A percentile compares a stretch with the other conserved stretches of the same genome.
These are phyloP conservation scores for Glonium stellatum DNA, from an alignment of 495 filamentous ascomycete species.

Conservation along the genomic window DNA sequence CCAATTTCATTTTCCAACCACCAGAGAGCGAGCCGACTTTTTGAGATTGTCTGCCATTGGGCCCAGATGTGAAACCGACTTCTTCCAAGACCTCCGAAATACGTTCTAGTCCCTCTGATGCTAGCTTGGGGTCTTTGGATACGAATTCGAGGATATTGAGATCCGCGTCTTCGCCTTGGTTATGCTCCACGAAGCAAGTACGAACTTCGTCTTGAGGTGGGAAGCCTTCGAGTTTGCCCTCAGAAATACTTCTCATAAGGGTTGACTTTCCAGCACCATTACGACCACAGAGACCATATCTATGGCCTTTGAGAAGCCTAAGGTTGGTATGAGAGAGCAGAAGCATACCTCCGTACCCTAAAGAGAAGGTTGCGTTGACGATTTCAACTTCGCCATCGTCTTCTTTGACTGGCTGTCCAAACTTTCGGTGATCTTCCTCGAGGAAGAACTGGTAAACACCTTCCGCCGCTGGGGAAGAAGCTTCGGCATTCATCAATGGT, in stretches of 20 bases:
- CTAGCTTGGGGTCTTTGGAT: slow-evolving; percentile 72
- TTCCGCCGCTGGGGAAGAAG: slow-evolving; percentile 54
- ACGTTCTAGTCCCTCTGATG: slow-evolving; percentile 63
- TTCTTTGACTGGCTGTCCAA: slow-evolving; percentile 72
- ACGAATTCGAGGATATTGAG: slow-evolving; percentile 91
- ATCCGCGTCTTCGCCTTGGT: slow-evolving; percentile 93
- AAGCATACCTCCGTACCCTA: slow-evolving; percentile 98
- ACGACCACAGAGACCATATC: slow-evolving; percentile 92
- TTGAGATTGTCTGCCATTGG: slow-evolving; percentile 78
- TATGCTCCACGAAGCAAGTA: slow-evolving; percentile 98
- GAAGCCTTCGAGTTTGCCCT: slow-evolving; percentile 94
- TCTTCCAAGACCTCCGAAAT: slow-evolving; percentile 79
- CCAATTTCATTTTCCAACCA: slow-evolving; percentile 99
- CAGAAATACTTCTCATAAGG: slow-evolving; percentile 92
- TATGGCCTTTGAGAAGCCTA: slow-evolving; percentile 86
- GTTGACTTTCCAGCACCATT: slow-evolving; percentile 99
- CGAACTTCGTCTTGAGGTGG: slow-evolving; percentile 81
- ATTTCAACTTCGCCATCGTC: slow-evolving; percentile 87
- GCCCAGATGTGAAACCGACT: slow-evolving; percentile 87
- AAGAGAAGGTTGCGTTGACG: slow-evolving; percentile 95
- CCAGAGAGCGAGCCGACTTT: slow-evolving; percentile 93
- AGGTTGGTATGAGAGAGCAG: slow-evolving; percentile 94
- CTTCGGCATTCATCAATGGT: slow-evolving; percentile 53
- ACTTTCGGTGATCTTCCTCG: slow-evolving; percentile 79
- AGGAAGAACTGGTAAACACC: slow-evolving; percentile 64